These are phyloP conservation scores for Zygnema circumcarinatum DNA, from an alignment of 139 green algal genomes.

Conservation along the genomic window DNA sequence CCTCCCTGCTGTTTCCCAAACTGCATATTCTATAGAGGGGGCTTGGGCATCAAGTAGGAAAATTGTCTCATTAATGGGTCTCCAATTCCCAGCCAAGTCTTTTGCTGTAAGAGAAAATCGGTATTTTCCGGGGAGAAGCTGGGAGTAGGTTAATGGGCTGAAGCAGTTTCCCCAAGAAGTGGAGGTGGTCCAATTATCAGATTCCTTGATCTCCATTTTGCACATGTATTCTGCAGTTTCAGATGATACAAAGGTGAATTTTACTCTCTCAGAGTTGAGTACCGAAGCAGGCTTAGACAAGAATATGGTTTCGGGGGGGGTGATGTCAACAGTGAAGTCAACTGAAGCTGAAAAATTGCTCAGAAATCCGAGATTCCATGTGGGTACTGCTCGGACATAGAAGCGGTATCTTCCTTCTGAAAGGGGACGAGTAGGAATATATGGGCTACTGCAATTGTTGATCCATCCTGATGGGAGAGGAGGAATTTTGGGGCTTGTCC, in stretches of 20 bases:
- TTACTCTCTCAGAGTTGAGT: neutral
- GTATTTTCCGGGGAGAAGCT: neutral
- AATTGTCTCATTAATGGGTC: neutral
- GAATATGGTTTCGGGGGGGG: neutral
- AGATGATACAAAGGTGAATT: slow-evolving; percentile 23
- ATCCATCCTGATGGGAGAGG: slow-evolving; percentile 22
- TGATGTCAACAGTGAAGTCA: slow-evolving; percentile 19
- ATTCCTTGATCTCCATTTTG: neutral
- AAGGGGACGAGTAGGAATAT: neutral
- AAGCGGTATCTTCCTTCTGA: slow-evolving; percentile 30
- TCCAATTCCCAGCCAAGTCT: slow-evolving; percentile 26
- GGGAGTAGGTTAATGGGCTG: neutral
- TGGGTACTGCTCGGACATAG: slow-evolving; percentile 18
- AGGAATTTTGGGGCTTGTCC: neutral
- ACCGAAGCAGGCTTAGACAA: slow-evolving; percentile 15
- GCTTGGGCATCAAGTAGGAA: neutral
- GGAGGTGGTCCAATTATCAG: neutral
- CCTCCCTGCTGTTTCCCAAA: neutral
- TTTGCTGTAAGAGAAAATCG: neutral
- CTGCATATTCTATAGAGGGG: neutral
- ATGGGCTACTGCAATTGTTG: slow-evolving; percentile 21
- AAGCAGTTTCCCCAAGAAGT: neutral
- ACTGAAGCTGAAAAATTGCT: slow-evolving; percentile 18
- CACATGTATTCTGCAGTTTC: neutral
- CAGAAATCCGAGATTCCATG: slow-evolving; percentile 13